These are phyloP conservation scores for Pythium periplocum DNA, from an alignment of 352 stramenopile genomes.

Conservation along the genomic window DNA sequence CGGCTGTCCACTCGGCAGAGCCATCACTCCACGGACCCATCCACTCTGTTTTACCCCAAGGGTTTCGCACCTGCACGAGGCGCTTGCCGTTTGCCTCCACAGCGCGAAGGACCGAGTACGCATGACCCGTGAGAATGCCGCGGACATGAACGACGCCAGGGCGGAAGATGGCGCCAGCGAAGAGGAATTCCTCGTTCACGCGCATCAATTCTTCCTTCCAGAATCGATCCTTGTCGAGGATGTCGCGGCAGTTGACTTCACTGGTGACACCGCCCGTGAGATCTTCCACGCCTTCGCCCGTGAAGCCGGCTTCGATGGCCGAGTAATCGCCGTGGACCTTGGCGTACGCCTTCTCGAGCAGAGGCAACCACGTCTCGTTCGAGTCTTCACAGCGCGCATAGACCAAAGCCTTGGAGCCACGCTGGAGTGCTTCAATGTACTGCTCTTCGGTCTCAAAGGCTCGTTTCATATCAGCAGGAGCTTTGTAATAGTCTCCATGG, in stretches of 20 bases:
- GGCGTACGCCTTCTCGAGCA: constrained; percentile 85
- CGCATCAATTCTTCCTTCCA: constrained; percentile 31
- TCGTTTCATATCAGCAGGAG: constrained; percentile 11
- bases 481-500: constrained; percentile 21
- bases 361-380: constrained; percentile 74
- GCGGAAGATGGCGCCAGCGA: constrained; percentile 24
- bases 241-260: constrained; percentile 28
- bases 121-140: constrained; percentile 44
- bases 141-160: constrained; percentile 10
- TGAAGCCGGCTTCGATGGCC: constrained; percentile 51
- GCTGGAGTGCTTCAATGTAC: constrained; percentile 25
- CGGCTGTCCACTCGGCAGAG: constrained; percentile 41
- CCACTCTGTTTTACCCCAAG: constrained; percentile 52
- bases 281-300: constrained; percentile 38
- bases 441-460: constrained; percentile 22
- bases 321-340: constrained; percentile 77
- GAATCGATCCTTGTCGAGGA: constrained; percentile 31
- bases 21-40: constrained; percentile 40
- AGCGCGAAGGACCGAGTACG: constrained; percentile 46
- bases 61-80: constrained; percentile 39
- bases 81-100: constrained; percentile 29
- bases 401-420: constrained; percentile 30
- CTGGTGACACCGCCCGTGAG: constrained; percentile 36
- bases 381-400: constrained; percentile 37
- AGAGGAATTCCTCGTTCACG: constrained; percentile 35